Evolutionary conservation across 2,329 filamentous ascomycete species (phyloP), one percentile per base, ranked within the genome.

Genomic region (Neoascochyta sp.): DNA sequence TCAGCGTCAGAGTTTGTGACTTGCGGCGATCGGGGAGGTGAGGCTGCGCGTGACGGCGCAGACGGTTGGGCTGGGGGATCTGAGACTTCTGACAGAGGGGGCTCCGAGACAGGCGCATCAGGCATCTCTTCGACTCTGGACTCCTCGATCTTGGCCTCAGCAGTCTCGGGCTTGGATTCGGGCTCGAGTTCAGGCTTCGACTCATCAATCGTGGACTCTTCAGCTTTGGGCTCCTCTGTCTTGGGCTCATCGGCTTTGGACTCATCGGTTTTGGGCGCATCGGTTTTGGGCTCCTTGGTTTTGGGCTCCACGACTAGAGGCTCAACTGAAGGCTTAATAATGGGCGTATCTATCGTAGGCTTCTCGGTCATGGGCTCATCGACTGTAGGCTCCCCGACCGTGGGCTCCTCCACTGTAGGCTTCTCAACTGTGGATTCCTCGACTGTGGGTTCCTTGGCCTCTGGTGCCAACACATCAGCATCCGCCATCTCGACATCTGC

Each of bases 61-160:
- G 54, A 56, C 12, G 60, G 55, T 24, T 63, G 52, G 30, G 50
- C 54, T 1, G 54, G 49, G 16, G 50, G 49, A 32, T 59, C 43
- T 24, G 58, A 50, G 14, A 43, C 28, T 32, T 45, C 47, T 8
- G 48, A 40, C n/a, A 27, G 27, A 1, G 43, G 27, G 16, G 35
- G 20, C 21, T 56, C 47, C 8, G 32, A 22, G 16, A 23, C 38
- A 13, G 51, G 45, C 4, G 43, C 54, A 44, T 60, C 57, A 20
- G 53, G 43, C 45, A 55, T 50, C 13, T 54, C 52, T 32, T 59
- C 53, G 5, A 43, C 33, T 29, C 54, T 56, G 7, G 52, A 41
- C 16, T 51, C 45, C 4, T 27, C 41, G 39, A 73, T 68, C 38
- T 64, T 65, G 70, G 72, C 73, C 29, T 69, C 68, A 10, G 68